Evolutionary conservation across 768 basidiomycete species (phyloP).

Genomic region (Punctularia strigosozonata): DNA sequence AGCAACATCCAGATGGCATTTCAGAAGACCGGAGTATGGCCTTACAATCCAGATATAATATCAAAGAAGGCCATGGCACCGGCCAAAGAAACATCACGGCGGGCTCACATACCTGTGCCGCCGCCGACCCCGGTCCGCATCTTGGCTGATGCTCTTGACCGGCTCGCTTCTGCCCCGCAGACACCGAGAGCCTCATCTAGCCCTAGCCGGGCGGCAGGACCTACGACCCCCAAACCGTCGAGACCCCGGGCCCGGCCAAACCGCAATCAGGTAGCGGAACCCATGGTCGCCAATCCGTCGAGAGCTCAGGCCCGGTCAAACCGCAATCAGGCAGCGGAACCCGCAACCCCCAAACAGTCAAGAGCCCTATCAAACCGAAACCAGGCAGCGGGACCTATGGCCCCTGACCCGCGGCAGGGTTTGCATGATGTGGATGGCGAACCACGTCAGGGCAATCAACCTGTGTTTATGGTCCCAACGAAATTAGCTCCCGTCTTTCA

Average conservation of each 20-base stretch:
- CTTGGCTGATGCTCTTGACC: slow-evolving; percentile 10
- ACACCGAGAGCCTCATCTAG: background rate
- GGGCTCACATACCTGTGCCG: slow-evolving; percentile 13
- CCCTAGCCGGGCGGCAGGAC: background rate
- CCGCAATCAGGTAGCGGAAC: background rate
- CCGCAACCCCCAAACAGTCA: too few species aligned
- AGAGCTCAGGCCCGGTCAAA: background rate
- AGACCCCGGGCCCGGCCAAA: background rate
- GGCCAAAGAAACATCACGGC: slow-evolving; percentile 17
- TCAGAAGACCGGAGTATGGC: slow-evolving; percentile 24
- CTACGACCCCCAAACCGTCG: background rate
- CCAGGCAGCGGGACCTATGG: too few species aligned
- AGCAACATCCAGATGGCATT: slow-evolving; percentile 25
- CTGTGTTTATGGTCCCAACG: background rate
- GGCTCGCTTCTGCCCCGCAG: slow-evolving; percentile 1
- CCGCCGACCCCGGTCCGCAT: slow-evolving; percentile 14
- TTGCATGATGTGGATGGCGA: too few species aligned
- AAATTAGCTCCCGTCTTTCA: background rate
- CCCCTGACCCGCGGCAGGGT: too few species aligned
- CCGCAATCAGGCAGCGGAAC: too few species aligned
- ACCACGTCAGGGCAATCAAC: too few species aligned
- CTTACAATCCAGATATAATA: slow-evolving; percentile 23
- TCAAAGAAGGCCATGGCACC: slow-evolving; percentile 23
- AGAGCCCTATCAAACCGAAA: too few species aligned
- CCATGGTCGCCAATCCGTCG: background rate